Evolutionary conservation across 1,139 yeast genomes (phyloP).

Genomic region (Meyerozyma sp.): DNA sequence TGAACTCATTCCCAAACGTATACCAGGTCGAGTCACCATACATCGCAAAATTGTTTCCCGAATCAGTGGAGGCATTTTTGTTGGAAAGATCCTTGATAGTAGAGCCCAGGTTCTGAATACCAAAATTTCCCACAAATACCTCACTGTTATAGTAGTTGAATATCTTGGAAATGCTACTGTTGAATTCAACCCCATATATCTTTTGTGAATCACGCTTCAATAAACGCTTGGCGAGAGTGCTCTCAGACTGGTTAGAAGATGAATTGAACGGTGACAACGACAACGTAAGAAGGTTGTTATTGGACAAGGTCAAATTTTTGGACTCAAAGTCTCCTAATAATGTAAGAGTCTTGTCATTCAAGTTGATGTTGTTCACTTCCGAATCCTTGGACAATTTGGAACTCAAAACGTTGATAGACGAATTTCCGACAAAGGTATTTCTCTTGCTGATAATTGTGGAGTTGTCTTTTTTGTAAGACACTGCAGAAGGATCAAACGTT

Average conservation of each 20-base stretch:
- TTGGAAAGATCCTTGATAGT: slow-evolving; percentile 24
- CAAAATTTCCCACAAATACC: slow-evolving; percentile 32
- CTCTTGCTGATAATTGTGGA: slow-evolving; percentile 23
- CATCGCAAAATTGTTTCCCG: slow-evolving; percentile 33
- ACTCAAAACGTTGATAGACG: slow-evolving; percentile 64
- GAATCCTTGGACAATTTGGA: slow-evolving; percentile 40
- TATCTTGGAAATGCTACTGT: slow-evolving; percentile 23
- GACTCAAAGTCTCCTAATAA: slow-evolving; percentile 47
- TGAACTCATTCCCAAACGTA: slow-evolving; percentile 34
- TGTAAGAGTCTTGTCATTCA: slow-evolving; percentile 26
- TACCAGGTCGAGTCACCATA: slow-evolving; percentile 22
- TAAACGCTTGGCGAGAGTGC: slow-evolving; percentile 2
- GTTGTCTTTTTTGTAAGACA: slow-evolving; percentile 22
- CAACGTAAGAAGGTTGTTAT: slow-evolving; percentile 2
- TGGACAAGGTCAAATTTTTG: slow-evolving; percentile 22
- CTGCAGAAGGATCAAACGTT: slow-evolving; percentile 27
- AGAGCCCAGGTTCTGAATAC: slow-evolving; percentile 14
- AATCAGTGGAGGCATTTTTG: slow-evolving; percentile 19
- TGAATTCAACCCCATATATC: slow-evolving; percentile 28
- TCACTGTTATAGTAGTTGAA: slow-evolving; percentile 16
- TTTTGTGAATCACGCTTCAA: slow-evolving; percentile 8
- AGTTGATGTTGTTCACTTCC: slow-evolving; percentile 26
- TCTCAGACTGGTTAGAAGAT: slow-evolving; percentile 26
- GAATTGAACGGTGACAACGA: slow-evolving; percentile 19
- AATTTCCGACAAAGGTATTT: slow-evolving; percentile 54